phyloP scores from a whole-genome alignment of 177 flowering plant species.

The Vitis hybrid region DNA sequence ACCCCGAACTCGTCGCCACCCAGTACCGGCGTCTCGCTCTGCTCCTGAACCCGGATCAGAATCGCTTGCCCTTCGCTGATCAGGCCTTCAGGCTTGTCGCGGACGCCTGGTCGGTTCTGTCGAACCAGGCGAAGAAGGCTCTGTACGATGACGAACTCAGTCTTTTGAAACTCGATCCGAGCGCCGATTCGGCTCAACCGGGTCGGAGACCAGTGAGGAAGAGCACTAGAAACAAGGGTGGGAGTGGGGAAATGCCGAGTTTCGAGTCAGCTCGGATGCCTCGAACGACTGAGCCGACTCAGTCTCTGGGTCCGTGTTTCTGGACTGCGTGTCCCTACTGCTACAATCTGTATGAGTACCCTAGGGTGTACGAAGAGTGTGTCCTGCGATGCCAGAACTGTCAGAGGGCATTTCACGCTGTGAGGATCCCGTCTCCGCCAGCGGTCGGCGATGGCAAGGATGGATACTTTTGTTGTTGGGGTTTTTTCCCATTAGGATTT shows the following conservation, averaged over 20 bases:
- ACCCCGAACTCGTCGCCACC: constrained; percentile 32
- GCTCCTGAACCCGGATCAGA: constrained; percentile 39
- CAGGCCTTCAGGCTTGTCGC: constrained; percentile 43
- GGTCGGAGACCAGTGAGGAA: constrained; percentile 9
- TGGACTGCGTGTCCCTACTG: constrained; percentile 81
- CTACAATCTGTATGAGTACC: constrained; percentile 52
- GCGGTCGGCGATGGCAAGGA: constrained; percentile 24
- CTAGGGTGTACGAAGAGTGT: constrained; percentile 47
- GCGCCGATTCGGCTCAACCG: constrained; percentile 16
- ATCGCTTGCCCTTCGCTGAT: constrained; percentile 42
- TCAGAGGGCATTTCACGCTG: constrained; percentile 55
- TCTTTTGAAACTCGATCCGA: constrained; percentile 5
- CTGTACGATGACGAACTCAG: constrained; percentile 43
- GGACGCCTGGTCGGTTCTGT: constrained; percentile 57
- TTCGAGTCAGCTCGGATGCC: not conserved
- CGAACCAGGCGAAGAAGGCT: constrained; percentile 44
- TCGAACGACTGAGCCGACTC: constrained; percentile 7
- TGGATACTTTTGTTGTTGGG: constrained; percentile 56
- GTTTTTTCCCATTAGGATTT: constrained; percentile 54
- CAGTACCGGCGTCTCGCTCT: constrained; percentile 52
- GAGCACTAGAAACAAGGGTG: constrained; percentile 9
- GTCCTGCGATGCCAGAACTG: constrained; percentile 55
- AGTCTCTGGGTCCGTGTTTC: constrained; percentile 22
- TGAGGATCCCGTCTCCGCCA: constrained; percentile 44
- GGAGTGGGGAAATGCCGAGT: constrained; percentile 6